Percentiles rank a stretch among this genome's conserved stretches.
phyloP scores from a whole-genome alignment of 2,329 filamentous ascomycete genomes.

The Nemania sp. region DNA sequence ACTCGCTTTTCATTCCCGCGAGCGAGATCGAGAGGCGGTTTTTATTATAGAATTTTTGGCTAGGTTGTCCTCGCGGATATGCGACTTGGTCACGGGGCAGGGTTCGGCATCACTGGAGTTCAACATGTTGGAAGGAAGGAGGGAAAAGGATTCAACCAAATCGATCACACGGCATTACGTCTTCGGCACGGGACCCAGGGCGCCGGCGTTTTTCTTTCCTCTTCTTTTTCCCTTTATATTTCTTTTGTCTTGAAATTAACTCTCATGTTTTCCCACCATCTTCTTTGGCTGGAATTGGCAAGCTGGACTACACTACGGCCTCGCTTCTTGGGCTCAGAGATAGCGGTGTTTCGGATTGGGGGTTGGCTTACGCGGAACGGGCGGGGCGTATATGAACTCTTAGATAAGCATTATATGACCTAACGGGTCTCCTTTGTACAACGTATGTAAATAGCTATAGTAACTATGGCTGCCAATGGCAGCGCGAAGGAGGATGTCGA shows the following conservation, averaged over 20 bases:
- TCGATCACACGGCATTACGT: no score
- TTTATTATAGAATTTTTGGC: slow-evolving; percentile 9
- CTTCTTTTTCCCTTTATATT: no score
- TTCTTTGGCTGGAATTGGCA: neutral
- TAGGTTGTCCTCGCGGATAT: slow-evolving; percentile 24
- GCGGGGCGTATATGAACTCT: slow-evolving; percentile 1
- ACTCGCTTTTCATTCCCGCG: slow-evolving; percentile 4
- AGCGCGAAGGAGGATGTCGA: neutral
- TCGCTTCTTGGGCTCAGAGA: no score
- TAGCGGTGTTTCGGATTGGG: slow-evolving; percentile 13
- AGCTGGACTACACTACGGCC: neutral
- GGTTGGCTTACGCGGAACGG: neutral
- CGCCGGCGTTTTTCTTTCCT: no score
- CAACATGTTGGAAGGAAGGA: neutral
- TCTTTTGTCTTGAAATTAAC: no score
- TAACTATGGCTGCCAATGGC: neutral
- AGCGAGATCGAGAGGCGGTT: slow-evolving; percentile 9
- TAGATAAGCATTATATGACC: slow-evolving; percentile 8
- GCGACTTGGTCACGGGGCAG: slow-evolving; percentile 10
- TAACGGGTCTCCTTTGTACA: slow-evolving; percentile 17
- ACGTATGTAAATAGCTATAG: slow-evolving; percentile 9
- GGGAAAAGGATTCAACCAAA: neutral
- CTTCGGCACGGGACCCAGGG: no score
- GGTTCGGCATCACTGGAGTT: slow-evolving; percentile 20
- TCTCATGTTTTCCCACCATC: no score